Base-by-base conservation (phyloP, 305 asterid genomes). In the Rubia tinctorum region DNA sequence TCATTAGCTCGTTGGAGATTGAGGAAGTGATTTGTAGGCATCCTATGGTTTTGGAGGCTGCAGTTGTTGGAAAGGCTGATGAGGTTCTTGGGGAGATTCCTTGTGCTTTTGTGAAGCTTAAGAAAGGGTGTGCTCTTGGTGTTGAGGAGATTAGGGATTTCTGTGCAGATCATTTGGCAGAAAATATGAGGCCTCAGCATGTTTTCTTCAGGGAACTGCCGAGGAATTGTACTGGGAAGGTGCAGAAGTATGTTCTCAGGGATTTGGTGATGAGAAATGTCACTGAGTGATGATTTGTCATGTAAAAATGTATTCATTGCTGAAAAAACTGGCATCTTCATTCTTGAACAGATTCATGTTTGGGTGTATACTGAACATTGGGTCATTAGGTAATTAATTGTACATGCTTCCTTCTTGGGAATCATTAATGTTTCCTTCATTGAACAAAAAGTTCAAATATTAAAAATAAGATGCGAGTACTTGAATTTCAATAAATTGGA, bases 61-160 rank as follows among this genome's bases (percentile, higher is more conserved):
- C 86, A 4, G 86, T 84, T 64, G 84, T 84, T n/a, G 88, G 86
- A 49, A 67, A 18, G 73, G 76, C 78, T 40, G 81, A 84, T 77
- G 76, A 75, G 39, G 47, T 62, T 56, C 61, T 77, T 15, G 86
- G 88, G 3, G 82, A 84, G 66, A 77, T 73, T 9, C 81, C 82
- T 72, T 84, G 81, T 75, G 88, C 86, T 53, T 79, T 84, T 70
- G 82, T 81, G 81, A 81, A 84, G 44, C 37, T 81, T 49, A 81
- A 77, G 64, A 74, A 79, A 34, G 85, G 80, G 45, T 60, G 44
- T 47, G 40, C 22, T 74, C 39, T 45, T 25, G 66, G 59, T 64
- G 63, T 67, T 42, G 76, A 79, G 53, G 88, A 79, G 55, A 77
- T 84, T 27, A 72, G 79, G 43, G 71, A 70, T 15, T 81, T 81